Evolutionary conservation across 2,329 filamentous ascomycete species (phyloP), one percentile per base, ranked within the genome.

Genomic region (Penicillium capsulatum): DNA sequence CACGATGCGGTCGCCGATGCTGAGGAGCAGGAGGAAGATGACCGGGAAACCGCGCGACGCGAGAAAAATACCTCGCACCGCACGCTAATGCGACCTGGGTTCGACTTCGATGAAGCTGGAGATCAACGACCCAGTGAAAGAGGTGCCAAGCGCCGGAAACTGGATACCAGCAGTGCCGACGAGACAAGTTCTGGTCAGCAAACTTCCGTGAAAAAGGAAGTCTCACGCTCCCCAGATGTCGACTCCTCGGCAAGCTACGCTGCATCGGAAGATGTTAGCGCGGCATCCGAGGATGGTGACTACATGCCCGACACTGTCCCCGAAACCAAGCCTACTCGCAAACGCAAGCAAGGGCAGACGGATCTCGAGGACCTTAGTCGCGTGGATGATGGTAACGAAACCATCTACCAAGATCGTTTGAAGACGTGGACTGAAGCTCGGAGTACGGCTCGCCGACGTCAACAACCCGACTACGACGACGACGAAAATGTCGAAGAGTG

Each of bases 321-420:
- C 15, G 51, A 50, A 34, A 45, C 41, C 31, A 42, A 38, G 10
- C 31, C 32, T 6, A 36, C 34, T 35, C 40, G 40, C 30, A 54
- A 53, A 20, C 47, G 51, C 33, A 56, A 55, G 32, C 40, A 47
- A 24, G 44, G 40, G n/a, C 54, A 61, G 51, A 31, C 60, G 53
- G 24, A 68, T 53, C 44, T 74, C 6, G 76, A 81, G 50, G 78
- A 81, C 51, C 63, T 83, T 19, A 71, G 74, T 9, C 77, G 77
- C 2, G 66, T 96, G 14, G 92, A 98, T 55, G 92, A 98, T 61
- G 94, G 92, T 1, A 84, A 94, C 44, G 90, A 96, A 61, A 69
- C 74, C 0, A 74, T 89, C 14, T 98, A 94, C 60, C 84, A 87
- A 55, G 70, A 71, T 31, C 79, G 92, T 29, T 63, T 98, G 3